A percentile compares a stretch with the other conserved stretches of the same genome.
Evolutionary conservation across 2,329 filamentous ascomycete genomes (phyloP).

Genomic region (Botrytis fabae): DNA sequence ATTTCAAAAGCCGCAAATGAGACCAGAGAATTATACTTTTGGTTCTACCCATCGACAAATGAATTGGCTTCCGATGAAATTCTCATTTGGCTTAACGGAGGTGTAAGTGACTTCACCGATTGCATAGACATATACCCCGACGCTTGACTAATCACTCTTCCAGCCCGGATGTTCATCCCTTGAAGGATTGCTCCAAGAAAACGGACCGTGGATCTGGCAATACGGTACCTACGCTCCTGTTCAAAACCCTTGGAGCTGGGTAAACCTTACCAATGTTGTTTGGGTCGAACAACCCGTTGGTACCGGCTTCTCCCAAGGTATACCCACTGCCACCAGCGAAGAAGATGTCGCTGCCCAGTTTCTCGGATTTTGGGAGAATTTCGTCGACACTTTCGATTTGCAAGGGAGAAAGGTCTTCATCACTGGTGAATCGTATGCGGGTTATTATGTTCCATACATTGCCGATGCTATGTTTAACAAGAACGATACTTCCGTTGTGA

Average conservation of each 20-base stretch:
- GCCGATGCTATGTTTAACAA: slow-evolving; percentile 69
- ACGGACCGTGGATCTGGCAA: slow-evolving; percentile 72
- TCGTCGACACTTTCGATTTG: slow-evolving; percentile 68
- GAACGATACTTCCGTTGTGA: slow-evolving; percentile 43
- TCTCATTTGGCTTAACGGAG: slow-evolving; percentile 54
- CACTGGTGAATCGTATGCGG: slow-evolving; percentile 71
- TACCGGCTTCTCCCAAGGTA: slow-evolving; percentile 41
- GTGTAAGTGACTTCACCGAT: slow-evolving; percentile 40
- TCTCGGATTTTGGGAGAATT: slow-evolving; percentile 77
- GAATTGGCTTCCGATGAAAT: slow-evolving; percentile 56
- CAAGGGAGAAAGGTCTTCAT: slow-evolving; percentile 70
- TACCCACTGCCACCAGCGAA: slow-evolving; percentile 62
- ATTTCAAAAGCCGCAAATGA: slow-evolving; percentile 53
- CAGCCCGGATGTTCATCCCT: slow-evolving; percentile 56
- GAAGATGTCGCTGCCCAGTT: slow-evolving; percentile 71
- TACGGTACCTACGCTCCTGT: slow-evolving; percentile 60
- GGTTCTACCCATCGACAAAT: slow-evolving; percentile 64
- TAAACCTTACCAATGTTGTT: slow-evolving; percentile 38
- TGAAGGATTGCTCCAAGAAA: slow-evolving; percentile 72
- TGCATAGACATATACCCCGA: neutral
- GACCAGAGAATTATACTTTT: slow-evolving; percentile 60
- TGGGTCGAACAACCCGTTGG: slow-evolving; percentile 40
- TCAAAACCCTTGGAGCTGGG: slow-evolving; percentile 37
- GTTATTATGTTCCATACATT: slow-evolving; percentile 70
- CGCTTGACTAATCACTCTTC: neutral